Percentiles rank a stretch among this genome's conserved stretches.
phyloP scores from a whole-genome alignment of 176 grass and related monocot genomes.

The Saccharum spontaneum region DNA sequence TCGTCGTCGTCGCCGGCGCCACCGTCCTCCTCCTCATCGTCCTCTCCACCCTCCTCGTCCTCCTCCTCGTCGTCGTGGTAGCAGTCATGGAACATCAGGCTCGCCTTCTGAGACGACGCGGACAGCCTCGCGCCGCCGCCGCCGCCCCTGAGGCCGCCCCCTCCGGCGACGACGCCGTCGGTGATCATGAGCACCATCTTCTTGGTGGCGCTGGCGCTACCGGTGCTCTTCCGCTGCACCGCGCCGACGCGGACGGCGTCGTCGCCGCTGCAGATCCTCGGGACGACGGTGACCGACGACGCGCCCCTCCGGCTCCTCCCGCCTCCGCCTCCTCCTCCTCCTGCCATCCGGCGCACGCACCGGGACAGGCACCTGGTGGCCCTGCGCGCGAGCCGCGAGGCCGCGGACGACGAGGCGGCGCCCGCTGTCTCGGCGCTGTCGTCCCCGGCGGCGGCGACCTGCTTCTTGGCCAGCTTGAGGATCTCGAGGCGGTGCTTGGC shows the following conservation, averaged over 20 bases:
- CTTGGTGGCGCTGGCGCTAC: neutral
- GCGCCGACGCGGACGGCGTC: constrained; percentile 38
- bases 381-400: constrained; percentile 20
- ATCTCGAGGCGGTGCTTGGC: constrained; percentile 88
- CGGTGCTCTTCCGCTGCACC: constrained; percentile 32
- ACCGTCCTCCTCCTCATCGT: neutral
- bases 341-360: constrained; percentile 37
- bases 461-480: constrained; percentile 55
- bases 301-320: neutral
- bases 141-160: neutral
- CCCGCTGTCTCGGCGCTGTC: neutral
- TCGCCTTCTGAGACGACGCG: constrained; percentile 41
- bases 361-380: constrained; percentile 45
- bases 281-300: constrained; percentile 41
- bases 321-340: neutral
- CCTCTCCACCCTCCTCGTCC: neutral
- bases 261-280: constrained; percentile 45
- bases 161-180: constrained; percentile 12
- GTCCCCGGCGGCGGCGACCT: neutral
- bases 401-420: neutral
- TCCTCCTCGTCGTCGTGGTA: constrained; percentile 11
- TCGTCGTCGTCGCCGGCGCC: neutral
- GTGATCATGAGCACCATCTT: constrained; percentile 76
- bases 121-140: constrained; percentile 23
- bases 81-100: constrained; percentile 50